These are phyloP conservation scores for Quercus parvula DNA, from an alignment of 306 rosid genomes.

Conservation along the genomic window DNA sequence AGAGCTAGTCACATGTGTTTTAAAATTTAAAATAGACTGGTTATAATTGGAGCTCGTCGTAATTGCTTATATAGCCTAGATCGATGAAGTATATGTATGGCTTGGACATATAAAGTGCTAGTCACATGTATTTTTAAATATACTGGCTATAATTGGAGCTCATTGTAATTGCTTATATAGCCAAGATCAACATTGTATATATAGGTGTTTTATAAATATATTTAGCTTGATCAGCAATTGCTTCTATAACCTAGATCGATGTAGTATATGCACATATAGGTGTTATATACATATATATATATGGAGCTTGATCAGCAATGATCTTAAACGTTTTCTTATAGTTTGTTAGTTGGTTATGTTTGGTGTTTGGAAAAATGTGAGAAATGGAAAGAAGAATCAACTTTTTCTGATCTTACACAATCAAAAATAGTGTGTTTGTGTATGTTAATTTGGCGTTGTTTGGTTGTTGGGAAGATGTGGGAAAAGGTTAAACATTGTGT, in stretches of 20 bases:
- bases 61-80: no score
- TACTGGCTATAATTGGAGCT: no score
- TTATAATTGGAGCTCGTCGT: no score
- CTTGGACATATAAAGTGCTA: no score
- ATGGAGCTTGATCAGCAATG: background rate
- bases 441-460: background rate
- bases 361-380: background rate
- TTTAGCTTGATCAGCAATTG: background rate
- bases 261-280: no score
- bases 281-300: background rate
- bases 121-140: no score
- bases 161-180: no score
- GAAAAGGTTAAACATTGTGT: background rate
- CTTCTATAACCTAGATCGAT: no score
- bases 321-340: background rate
- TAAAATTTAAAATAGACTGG: no score
- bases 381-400: background rate
- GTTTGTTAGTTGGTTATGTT: background rate
- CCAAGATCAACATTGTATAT: no score
- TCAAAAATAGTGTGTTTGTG: background rate
- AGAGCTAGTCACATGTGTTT: no score
- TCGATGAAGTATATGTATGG: rapidly evolving
- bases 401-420: conserved; percentile 1
- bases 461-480: background rate
- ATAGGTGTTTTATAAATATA: background rate